phyloP scores from a whole-genome alignment of 2,329 filamentous ascomycete genomes.

The Blastomyces percursus region DNA sequence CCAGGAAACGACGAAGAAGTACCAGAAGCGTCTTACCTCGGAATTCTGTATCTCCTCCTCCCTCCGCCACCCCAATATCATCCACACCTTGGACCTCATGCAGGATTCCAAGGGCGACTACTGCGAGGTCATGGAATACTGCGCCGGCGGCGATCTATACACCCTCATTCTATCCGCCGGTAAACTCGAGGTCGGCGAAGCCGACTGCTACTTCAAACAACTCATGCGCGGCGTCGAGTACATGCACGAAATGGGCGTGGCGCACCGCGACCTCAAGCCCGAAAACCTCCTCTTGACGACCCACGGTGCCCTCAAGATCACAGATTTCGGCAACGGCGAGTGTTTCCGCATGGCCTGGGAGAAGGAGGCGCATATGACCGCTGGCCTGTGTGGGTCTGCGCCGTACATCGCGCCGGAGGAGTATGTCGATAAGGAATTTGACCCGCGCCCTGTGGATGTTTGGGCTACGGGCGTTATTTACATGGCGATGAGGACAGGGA shows the following conservation, averaged over 20 bases:
- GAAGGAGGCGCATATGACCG: conserved; percentile 95
- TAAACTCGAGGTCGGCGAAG: conserved; percentile 78
- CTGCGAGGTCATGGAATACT: conserved; percentile 99
- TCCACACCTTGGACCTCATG: conserved; percentile 89
- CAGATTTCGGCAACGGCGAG: conserved; percentile 96
- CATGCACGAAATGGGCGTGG: conserved; percentile 98
- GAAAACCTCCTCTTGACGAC: conserved; percentile 92
- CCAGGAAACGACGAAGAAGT: conserved; percentile 92
- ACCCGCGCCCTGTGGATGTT: conserved; percentile 92
- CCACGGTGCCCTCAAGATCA: conserved; percentile 89
- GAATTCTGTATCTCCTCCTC: conserved; percentile 99
- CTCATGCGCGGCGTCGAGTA: conserved; percentile 99
- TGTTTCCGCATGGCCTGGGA: conserved; percentile 99
- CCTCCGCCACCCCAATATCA: conserved; percentile 91
- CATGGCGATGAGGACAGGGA: conserved; percentile 97
- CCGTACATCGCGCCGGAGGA: conserved; percentile 97
- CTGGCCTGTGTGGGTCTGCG: conserved; percentile 87
- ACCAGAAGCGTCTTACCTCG: conserved; percentile 91
- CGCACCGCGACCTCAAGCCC: conserved; percentile 90
- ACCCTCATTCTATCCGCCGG: conserved; percentile 82
- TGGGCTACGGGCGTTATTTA: conserved; percentile 99
- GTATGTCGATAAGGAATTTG: conserved; percentile 90
- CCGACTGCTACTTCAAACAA: conserved; percentile 98
- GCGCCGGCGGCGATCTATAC: conserved; percentile 90
- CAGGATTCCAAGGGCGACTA: conserved; percentile 96